A percentile compares a stretch with the other conserved stretches of the same genome.
Conservation (phyloP, 768 basidiomycete genomes). For the Naematelia aurantialba region DNA sequence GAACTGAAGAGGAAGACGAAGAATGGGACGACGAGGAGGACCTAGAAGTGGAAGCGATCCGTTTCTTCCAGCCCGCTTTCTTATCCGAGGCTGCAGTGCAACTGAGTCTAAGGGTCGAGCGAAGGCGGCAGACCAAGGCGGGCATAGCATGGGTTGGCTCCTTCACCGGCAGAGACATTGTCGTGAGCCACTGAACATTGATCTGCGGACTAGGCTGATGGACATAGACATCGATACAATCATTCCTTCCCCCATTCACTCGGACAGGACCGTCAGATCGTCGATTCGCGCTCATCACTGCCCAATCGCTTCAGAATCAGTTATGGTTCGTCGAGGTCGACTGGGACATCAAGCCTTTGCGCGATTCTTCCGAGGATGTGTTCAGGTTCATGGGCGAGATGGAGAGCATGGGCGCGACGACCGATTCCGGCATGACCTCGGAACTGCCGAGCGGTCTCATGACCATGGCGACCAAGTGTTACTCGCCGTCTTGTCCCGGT, state of each 20-base stretch:
- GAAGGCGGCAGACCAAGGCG: constrained; percentile 83
- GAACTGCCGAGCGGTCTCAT: constrained; percentile 64
- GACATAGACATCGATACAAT: constrained; percentile 75
- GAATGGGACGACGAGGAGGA: constrained; percentile 39
- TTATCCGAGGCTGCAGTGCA: constrained; percentile 85
- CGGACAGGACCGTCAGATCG: constrained; percentile 72
- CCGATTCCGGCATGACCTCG: constrained; percentile 23
- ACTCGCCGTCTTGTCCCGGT: constrained; percentile 78
- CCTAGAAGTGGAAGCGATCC: constrained; percentile 63
- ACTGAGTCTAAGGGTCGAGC: constrained; percentile 81
- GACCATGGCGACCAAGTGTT: constrained; percentile 85
- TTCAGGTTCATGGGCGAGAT: constrained; percentile 84
- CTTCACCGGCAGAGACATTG: constrained; percentile 92
- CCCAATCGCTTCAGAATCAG: constrained; percentile 82
- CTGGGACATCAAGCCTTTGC: constrained; percentile 76
- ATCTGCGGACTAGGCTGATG: neutral
- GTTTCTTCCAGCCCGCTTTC: constrained; percentile 83
- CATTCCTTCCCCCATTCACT: constrained; percentile 77
- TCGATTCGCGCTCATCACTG: constrained; percentile 78
- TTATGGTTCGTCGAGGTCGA: constrained; percentile 97
- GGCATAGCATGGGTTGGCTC: constrained; percentile 84
- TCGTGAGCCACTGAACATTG: constrained; percentile 58
- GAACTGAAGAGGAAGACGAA: constrained; percentile 25
- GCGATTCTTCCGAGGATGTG: constrained; percentile 87
- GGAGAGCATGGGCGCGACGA: constrained; percentile 38